These are phyloP conservation scores for Acanthamoeba lenticulata DNA, from an alignment of 208 protist genomes.

Conservation along the genomic window DNA sequence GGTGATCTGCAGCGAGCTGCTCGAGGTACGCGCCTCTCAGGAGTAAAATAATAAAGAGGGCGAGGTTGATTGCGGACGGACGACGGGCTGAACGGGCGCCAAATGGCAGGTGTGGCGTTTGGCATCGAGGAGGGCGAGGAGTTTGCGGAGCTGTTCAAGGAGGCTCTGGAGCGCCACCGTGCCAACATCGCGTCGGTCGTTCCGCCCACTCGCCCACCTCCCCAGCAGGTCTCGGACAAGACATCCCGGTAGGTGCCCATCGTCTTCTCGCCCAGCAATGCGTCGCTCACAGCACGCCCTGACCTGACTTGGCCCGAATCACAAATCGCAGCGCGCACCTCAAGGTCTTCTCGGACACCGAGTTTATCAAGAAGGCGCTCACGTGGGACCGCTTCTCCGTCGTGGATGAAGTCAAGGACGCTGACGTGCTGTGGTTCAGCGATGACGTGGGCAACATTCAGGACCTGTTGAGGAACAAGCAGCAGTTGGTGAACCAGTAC, in stretches of 20 bases:
- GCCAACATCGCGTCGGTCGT: not conserved
- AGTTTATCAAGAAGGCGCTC: slow-evolving; percentile 53
- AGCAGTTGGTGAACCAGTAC: slow-evolving; percentile 68
- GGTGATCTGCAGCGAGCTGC: not conserved
- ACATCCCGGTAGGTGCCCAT: not conserved
- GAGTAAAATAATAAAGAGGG: no score
- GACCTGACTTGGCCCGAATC: no score
- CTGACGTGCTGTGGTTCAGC: slow-evolving; percentile 65
- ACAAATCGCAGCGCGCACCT: slow-evolving; percentile 34
- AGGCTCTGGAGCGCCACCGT: not conserved
- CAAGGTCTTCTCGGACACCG: slow-evolving; percentile 42
- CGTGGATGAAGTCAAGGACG: slow-evolving; percentile 23
- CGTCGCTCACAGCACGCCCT: no score
- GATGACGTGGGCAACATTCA: slow-evolving; percentile 62
- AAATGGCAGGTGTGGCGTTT: slow-evolving; percentile 11
- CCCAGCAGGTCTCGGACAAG: not conserved
- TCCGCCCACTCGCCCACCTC: slow-evolving; percentile 6
- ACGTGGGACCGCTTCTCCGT: slow-evolving; percentile 33
- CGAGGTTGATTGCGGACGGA: no score
- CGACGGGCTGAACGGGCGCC: no score
- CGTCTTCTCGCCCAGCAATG: no score
- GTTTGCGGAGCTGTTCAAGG: slow-evolving; percentile 1
- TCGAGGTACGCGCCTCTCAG: not conserved
- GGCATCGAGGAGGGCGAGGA: slow-evolving; percentile 45
- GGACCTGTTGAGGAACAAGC: slow-evolving; percentile 20